Evolutionary conservation across 768 basidiomycete genomes (phyloP).

Genomic region (Leucocoprinus birnbaumii): DNA sequence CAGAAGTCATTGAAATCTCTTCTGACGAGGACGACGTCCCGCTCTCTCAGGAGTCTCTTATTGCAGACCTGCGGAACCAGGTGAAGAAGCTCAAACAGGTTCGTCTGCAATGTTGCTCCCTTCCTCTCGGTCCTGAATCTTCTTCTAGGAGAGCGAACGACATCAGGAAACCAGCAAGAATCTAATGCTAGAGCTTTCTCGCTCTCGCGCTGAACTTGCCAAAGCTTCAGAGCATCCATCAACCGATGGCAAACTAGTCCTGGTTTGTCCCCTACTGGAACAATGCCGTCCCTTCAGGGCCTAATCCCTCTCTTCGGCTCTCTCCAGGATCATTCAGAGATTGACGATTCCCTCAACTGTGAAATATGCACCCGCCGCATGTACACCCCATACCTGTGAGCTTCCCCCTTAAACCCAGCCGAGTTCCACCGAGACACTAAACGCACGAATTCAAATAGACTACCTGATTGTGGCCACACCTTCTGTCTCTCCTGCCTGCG

Average conservation of each 20-base stretch:
- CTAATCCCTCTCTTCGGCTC: background rate
- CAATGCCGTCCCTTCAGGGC: background rate
- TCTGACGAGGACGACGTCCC: slow-evolving; percentile 46
- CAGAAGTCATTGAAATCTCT: slow-evolving; percentile 53
- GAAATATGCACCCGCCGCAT: slow-evolving; percentile 63
- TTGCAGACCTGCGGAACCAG: slow-evolving; percentile 35
- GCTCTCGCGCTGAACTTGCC: slow-evolving; percentile 4
- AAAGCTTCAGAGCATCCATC: slow-evolving; percentile 14
- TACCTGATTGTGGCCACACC: slow-evolving; percentile 67
- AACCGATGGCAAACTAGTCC: slow-evolving; percentile 26
- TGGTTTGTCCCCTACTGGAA: slow-evolving; percentile 20
- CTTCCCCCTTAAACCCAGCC: slow-evolving; percentile 4
- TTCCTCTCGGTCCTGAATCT: background rate
- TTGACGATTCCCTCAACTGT: slow-evolving; percentile 58
- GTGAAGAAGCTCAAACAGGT: slow-evolving; percentile 44
- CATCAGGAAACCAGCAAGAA: slow-evolving; percentile 21
- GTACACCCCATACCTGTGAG: slow-evolving; percentile 69
- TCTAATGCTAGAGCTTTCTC: slow-evolving; percentile 1
- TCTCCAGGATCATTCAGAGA: slow-evolving; percentile 35
- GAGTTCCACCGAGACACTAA: slow-evolving; percentile 1
- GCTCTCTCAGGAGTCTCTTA: slow-evolving; percentile 16
- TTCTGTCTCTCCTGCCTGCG: slow-evolving; percentile 63
- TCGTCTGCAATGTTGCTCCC: slow-evolving; percentile 4
- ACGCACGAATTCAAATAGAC: slow-evolving; percentile 30
- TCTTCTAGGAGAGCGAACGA: slow-evolving; percentile 28